Conservation (phyloP, 108 stramenopile species). For the Epipyxis sp. region DNA sequence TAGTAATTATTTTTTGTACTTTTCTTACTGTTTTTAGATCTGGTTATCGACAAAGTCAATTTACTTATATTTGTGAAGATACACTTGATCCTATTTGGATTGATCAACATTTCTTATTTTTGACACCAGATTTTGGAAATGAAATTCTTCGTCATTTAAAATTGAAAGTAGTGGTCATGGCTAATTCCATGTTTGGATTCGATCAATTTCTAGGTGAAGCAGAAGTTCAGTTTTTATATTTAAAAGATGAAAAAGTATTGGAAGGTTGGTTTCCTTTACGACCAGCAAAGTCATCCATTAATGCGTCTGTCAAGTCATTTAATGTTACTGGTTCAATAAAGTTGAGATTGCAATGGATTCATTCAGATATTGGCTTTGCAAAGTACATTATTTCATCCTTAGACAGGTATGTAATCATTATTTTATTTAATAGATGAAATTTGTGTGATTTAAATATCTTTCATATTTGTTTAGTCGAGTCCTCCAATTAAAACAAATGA, state of each 20-base stretch:
- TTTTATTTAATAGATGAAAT: no score
- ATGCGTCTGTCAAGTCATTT: no score
- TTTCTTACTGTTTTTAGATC: no score
- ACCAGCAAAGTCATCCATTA: slow-evolving; percentile 31
- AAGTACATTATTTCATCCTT: no score
- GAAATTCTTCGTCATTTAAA: neutral
- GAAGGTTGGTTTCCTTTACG: slow-evolving; percentile 81
- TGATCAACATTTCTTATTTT: slow-evolving; percentile 72
- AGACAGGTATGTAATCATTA: no score
- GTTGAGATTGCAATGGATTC: slow-evolving; percentile 74
- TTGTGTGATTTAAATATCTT: no score
- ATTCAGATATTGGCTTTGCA: slow-evolving; percentile 34
- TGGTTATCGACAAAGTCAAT: slow-evolving; percentile 54
- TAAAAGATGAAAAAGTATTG: slow-evolving; percentile 66
- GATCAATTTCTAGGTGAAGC: slow-evolving; percentile 39
- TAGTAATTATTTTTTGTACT: no score
- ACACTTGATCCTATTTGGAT: slow-evolving; percentile 71
- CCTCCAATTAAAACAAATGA: no score
- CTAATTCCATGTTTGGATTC: neutral
- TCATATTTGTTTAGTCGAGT: no score
- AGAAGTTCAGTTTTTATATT: slow-evolving; percentile 64
- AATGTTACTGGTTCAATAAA: slow-evolving; percentile 63
- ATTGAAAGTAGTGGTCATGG: neutral
- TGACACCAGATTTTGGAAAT: neutral
- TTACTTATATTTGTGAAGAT: slow-evolving; percentile 75